Evolutionary conservation across 1,284 basidiomycete genomes (phyloP).

Genomic region (Leccinum angustisporum): DNA sequence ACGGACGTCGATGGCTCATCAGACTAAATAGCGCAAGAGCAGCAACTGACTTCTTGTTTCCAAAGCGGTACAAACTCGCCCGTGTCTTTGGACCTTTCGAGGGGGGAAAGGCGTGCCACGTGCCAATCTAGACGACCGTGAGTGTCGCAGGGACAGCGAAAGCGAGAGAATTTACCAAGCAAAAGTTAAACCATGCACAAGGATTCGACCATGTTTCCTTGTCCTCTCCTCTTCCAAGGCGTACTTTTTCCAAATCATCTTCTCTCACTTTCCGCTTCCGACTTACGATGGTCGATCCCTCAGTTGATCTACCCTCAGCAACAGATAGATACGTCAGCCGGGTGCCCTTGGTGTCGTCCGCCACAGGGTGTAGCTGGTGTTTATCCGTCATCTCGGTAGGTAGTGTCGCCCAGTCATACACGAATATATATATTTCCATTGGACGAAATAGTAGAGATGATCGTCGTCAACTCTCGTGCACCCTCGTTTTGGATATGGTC

Average conservation of each 20-base stretch:
- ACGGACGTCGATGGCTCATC: slow-evolving; percentile 78
- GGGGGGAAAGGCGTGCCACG: slow-evolving; percentile 87
- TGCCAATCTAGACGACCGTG: slow-evolving; percentile 69
- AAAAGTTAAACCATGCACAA: slow-evolving; percentile 51
- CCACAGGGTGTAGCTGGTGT: too few relatives aligned
- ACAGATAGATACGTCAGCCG: too few relatives aligned
- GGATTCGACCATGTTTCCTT: too few relatives aligned
- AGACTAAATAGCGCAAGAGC: slow-evolving; percentile 20
- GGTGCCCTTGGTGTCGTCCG: too few relatives aligned
- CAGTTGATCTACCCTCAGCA: too few relatives aligned
- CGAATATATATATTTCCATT: slow-evolving; percentile 70
- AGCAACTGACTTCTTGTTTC: slow-evolving; percentile 84
- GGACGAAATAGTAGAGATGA: slow-evolving; percentile 76
- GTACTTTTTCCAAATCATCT: too few relatives aligned
- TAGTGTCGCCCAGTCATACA: slow-evolving; percentile 55
- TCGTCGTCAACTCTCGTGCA: slow-evolving; percentile 48
- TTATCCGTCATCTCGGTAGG: too few relatives aligned
- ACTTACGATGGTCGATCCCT: too few relatives aligned
- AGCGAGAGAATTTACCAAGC: slow-evolving; percentile 54
- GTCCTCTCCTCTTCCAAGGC: too few relatives aligned
- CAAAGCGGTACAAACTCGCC: slow-evolving; percentile 95
- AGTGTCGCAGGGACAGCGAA: background rate
- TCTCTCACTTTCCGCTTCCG: too few relatives aligned
- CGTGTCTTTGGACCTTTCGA: slow-evolving; percentile 85
- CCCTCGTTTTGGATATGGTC: slow-evolving; percentile 15